Base-by-base conservation (phyloP, 768 basidiomycete genomes). In the Nidularia sp. region DNA sequence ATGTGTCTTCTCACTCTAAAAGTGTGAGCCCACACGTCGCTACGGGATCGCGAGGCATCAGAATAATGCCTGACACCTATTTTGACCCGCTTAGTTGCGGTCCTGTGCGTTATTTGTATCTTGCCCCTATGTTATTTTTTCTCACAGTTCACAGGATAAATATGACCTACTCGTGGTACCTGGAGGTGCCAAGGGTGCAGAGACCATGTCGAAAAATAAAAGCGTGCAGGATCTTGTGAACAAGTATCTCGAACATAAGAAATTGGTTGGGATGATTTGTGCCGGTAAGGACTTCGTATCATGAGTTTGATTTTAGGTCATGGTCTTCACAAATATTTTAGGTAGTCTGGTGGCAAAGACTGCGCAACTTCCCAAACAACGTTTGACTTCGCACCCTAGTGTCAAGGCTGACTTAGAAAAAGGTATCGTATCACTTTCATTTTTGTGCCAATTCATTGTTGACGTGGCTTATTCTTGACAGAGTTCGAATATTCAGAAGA, bases 201-300 rank as follows among this genome's bases (percentile, higher is more conserved):
- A 86, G 48, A 87, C 84, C 0, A 81, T 93, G 42, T 81, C 89
- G 0, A 70, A 71, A 32, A 82, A 75, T 49, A 58, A 68, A 15
- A 70, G 66, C 2, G 86, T 92, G 1, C 87, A 91, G 61, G 70
- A 74, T 0, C 73, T 90, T 7, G 77, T 92, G 9, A 71, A 75
- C 50, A 66, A 73, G 18, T 91, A 82, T 59, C 62, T 88, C 44
- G 63, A 73, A 22, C 56, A 69, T 25, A 74, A 71, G 10, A 88
- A 85, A 60, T 60, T 78, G 29, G 85, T 93, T 25, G 90, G 83
- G 1, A 90, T 92, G 90, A 90, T 92, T 45, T 93, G 90, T 60
- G 90, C 90, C 48, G 90, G 90, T 85, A 49, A 34, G 75, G 64
- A 5, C 2, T 6, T 7, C 12, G 18, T 47, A 43, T 32, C 22